Percentiles rank a stretch among this genome's conserved stretches.
Evolutionary conservation across 2,329 filamentous ascomycete species (phyloP).

Genomic region (Bipolaris cookei): DNA sequence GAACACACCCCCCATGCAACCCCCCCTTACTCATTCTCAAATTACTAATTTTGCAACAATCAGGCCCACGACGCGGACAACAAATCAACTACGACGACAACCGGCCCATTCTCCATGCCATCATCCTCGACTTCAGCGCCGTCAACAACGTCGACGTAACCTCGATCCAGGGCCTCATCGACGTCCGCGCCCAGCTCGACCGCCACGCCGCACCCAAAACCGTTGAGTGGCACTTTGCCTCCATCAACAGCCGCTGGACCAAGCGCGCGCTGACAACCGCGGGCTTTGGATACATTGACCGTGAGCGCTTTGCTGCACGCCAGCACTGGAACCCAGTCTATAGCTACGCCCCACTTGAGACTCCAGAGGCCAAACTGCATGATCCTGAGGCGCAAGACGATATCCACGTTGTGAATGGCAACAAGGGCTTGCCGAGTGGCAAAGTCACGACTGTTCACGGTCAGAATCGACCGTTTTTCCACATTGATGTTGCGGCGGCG

Average conservation of each 20-base stretch:
- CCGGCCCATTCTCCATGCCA: slow-evolving; percentile 78
- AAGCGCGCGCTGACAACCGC: slow-evolving; percentile 86
- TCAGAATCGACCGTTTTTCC: slow-evolving; percentile 90
- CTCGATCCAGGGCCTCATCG: slow-evolving; percentile 88
- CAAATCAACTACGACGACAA: slow-evolving; percentile 54
- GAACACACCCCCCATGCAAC: not conserved
- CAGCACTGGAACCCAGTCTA: slow-evolving; percentile 90
- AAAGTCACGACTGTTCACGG: slow-evolving; percentile 75
- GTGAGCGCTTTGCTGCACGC: slow-evolving; percentile 56
- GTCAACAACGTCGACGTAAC: slow-evolving; percentile 96
- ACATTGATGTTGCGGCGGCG: slow-evolving; percentile 88
- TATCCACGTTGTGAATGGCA: slow-evolving; percentile 20
- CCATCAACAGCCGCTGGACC: slow-evolving; percentile 90
- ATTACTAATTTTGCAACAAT: not conserved
- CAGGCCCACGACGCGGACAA: slow-evolving; percentile 62
- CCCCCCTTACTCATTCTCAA: not conserved
- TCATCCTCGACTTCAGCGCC: slow-evolving; percentile 91
- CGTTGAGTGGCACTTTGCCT: slow-evolving; percentile 96
- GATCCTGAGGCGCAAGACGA: slow-evolving; percentile 47
- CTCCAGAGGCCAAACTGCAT: slow-evolving; percentile 67
- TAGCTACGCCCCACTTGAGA: slow-evolving; percentile 84
- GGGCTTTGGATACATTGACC: slow-evolving; percentile 78
- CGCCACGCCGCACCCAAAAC: slow-evolving; percentile 77
- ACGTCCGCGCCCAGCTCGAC: slow-evolving; percentile 93
- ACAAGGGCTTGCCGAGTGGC: slow-evolving; percentile 31